phyloP scores from a whole-genome alignment of 306 rosid genomes.

The Gillenia trifoliata region DNA sequence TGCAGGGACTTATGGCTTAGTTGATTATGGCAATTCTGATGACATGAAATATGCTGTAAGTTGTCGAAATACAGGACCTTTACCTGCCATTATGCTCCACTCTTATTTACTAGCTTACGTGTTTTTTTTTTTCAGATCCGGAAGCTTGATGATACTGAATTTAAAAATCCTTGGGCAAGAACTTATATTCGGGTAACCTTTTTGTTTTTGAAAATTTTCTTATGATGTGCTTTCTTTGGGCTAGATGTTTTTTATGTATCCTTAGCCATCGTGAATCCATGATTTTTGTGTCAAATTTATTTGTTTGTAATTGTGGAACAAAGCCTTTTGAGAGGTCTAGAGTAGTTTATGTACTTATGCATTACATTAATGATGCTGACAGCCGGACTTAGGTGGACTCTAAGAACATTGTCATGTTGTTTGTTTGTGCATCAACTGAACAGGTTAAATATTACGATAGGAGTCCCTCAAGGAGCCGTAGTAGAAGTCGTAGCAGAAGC shows the following conservation, averaged over 20 bases:
- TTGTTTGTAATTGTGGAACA: neutral
- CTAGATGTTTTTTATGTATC: neutral
- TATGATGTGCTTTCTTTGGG: neutral
- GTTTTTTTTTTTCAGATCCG: constrained; percentile 51
- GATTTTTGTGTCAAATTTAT: neutral
- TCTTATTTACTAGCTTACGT: neutral
- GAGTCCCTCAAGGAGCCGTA: constrained; percentile 80
- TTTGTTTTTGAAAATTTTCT: neutral
- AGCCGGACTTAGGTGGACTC: neutral
- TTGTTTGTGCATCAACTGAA: constrained; percentile 8
- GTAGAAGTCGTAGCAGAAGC: constrained; percentile 78
- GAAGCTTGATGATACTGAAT: constrained; percentile 93
- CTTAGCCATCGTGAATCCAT: neutral
- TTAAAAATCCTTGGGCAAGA: constrained; percentile 98
- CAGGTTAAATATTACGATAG: constrained; percentile 78
- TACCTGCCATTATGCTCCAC: neutral
- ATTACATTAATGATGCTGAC: neutral
- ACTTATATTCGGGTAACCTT: constrained; percentile 70
- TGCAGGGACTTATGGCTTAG: constrained; percentile 90
- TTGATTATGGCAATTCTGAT: constrained; percentile 84
- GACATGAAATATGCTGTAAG: constrained; percentile 99
- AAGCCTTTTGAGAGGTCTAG: constrained; percentile 7
- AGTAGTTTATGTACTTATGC: neutral
- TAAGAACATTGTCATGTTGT: constrained; percentile 12
- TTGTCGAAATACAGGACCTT: constrained; percentile 4